Evolutionary conservation across 2,329 filamentous ascomycete genomes (phyloP).

Genomic region (Sarocladium kiliense): DNA sequence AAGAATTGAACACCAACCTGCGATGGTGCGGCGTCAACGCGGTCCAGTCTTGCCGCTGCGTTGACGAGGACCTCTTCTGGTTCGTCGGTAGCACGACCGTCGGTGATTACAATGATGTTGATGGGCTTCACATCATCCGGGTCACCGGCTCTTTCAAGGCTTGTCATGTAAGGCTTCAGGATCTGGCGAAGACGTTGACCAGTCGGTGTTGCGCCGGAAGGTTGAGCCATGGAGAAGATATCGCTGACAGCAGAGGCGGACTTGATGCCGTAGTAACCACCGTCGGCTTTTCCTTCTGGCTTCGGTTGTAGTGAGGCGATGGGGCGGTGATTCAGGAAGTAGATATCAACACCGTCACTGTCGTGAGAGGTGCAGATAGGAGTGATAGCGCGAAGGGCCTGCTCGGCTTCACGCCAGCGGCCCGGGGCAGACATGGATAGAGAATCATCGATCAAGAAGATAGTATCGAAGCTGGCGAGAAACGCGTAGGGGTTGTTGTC

Average conservation of each 20-base stretch:
- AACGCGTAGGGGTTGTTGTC: constrained; percentile 70
- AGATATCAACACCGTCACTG: constrained; percentile 80
- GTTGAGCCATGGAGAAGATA: constrained; percentile 66
- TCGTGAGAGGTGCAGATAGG: constrained; percentile 80
- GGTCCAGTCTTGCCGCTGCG: constrained; percentile 66
- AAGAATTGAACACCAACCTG: constrained; percentile 96
- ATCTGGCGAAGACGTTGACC: constrained; percentile 67
- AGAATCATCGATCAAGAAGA: constrained; percentile 91
- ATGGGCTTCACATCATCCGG: constrained; percentile 60
- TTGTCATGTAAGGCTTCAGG: constrained; percentile 62
- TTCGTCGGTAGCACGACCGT: constrained; percentile 78
- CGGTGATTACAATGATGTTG: constrained; percentile 91
- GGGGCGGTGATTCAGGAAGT: constrained; percentile 73
- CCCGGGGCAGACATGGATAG: constrained; percentile 68
- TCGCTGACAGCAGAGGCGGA: constrained; percentile 51
- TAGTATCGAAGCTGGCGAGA: constrained; percentile 74
- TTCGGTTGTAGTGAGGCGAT: constrained; percentile 24
- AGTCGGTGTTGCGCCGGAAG: constrained; percentile 66
- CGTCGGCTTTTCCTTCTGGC: constrained; percentile 30
- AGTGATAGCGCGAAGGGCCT: constrained; percentile 67
- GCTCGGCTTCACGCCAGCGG: constrained; percentile 70
- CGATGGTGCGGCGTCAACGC: constrained; percentile 63
- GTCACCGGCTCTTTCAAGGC: constrained; percentile 33
- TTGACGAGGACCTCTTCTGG: constrained; percentile 64
- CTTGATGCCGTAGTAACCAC: constrained; percentile 61